Conservation (phyloP, 768 basidiomycete genomes). For the Suillus alpinus region DNA sequence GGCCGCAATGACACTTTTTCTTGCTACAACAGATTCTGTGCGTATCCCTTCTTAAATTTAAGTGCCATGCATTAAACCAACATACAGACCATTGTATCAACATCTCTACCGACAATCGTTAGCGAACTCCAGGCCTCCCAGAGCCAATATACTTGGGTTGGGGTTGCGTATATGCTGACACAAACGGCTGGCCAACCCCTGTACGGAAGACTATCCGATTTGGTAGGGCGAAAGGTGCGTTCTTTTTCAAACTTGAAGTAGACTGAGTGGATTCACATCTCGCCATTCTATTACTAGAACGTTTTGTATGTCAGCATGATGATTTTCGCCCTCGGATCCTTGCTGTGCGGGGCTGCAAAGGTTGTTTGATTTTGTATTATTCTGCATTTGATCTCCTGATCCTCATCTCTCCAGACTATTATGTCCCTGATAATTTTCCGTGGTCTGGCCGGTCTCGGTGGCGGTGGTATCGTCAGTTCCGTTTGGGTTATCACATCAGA, state of each 20-base stretch:
- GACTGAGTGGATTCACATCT: constrained; percentile 4
- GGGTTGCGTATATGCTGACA: constrained; percentile 80
- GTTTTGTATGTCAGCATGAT: constrained; percentile 72
- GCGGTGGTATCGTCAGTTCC: constrained; percentile 80
- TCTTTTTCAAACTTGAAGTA: constrained; percentile 7
- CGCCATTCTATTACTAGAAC: constrained; percentile 37
- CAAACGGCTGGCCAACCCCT: constrained; percentile 85
- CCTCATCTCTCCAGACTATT: constrained; percentile 31
- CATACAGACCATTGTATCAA: constrained; percentile 69
- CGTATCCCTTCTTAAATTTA: constrained; percentile 22
- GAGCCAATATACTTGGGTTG: constrained; percentile 83
- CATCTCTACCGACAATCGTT: constrained; percentile 77
- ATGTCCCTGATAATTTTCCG: constrained; percentile 68
- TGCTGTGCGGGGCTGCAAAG: constrained; percentile 73
- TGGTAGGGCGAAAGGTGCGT: constrained; percentile 74
- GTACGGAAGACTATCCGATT: constrained; percentile 77
- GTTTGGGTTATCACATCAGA: constrained; percentile 89
- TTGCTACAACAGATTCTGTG: constrained; percentile 85
- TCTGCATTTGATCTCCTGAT: constrained; percentile 15
- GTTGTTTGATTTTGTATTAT: constrained; percentile 35
- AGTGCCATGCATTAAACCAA: constrained; percentile 7
- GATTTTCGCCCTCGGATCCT: constrained; percentile 75
- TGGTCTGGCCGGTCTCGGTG: constrained; percentile 72
- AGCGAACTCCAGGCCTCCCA: constrained; percentile 65
- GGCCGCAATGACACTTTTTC: constrained; percentile 75